These are phyloP conservation scores for Plasmodium cynomolgi DNA, from an alignment of 169 alveolate genomes.

Conservation along the genomic window DNA sequence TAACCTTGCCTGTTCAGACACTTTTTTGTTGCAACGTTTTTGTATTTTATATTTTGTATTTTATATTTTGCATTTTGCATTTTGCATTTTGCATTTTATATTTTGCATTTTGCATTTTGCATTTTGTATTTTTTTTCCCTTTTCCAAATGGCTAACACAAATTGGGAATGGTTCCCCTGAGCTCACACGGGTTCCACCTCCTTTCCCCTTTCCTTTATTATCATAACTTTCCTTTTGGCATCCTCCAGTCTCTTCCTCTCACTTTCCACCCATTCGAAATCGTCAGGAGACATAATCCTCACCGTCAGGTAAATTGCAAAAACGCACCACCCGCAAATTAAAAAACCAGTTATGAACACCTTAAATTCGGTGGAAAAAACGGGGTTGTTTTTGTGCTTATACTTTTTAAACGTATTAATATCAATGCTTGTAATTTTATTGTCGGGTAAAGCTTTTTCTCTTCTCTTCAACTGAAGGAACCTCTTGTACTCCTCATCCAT, in stretches of 20 bases:
- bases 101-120: not conserved
- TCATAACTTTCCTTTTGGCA: conserved; percentile 79
- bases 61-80: not conserved
- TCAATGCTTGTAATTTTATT: conserved; percentile 59
- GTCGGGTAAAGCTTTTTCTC: conserved; percentile 34
- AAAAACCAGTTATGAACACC: conserved; percentile 75
- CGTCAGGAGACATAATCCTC: conserved; percentile 83
- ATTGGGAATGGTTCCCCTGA: not conserved
- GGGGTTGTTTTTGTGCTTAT: conserved; percentile 65
- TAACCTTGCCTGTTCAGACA: not conserved
- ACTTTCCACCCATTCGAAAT: conserved; percentile 85
- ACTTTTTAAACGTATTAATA: conserved; percentile 52
- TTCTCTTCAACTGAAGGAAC: conserved; percentile 22
- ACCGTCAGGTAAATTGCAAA: conserved; percentile 81
- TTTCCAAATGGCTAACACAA: not conserved
- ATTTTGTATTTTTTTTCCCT: not conserved
- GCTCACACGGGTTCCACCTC: conserved; percentile 4
- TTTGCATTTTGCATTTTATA: too few relatives aligned
- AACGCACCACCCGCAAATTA: conserved; percentile 81
- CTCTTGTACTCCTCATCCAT: conserved; percentile 56
- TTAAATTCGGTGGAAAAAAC: conserved; percentile 68
- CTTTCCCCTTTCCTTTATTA: conserved; percentile 36
- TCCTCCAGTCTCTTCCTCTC: conserved; percentile 83
- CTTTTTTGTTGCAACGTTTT: not conserved
- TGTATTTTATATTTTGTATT: not conserved